These are phyloP conservation scores for Coemansia sp. DNA, from an alignment of 192 early-diverging fungal species.

Conservation along the genomic window DNA sequence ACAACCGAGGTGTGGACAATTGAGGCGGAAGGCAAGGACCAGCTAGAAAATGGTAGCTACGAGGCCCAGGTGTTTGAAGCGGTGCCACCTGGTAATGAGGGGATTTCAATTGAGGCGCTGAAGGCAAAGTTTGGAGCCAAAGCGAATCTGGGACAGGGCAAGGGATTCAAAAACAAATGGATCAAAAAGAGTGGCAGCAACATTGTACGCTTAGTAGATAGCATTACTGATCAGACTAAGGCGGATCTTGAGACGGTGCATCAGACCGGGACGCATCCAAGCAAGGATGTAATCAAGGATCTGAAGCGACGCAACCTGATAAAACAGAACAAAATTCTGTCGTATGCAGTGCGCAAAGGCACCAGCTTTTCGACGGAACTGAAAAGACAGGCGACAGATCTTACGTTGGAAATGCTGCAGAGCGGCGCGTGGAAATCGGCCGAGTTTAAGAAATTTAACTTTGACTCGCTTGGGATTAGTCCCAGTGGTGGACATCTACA, in stretches of 20 bases:
- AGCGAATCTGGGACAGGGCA: slow-evolving; percentile 91
- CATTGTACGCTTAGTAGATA: slow-evolving; percentile 73
- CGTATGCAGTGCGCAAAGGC: slow-evolving; percentile 86
- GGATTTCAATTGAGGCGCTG: slow-evolving; percentile 83
- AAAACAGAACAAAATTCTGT: slow-evolving; percentile 69
- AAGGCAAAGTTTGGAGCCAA: slow-evolving; percentile 70
- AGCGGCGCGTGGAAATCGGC: slow-evolving; percentile 91
- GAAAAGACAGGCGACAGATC: slow-evolving; percentile 89
- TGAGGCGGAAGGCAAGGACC: slow-evolving; percentile 84
- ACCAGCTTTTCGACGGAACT: slow-evolving; percentile 81
- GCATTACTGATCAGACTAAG: slow-evolving; percentile 82
- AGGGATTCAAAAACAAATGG: slow-evolving; percentile 98
- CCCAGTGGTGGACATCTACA: slow-evolving; percentile 88
- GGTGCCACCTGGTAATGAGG: slow-evolving; percentile 75
- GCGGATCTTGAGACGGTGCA: slow-evolving; percentile 70
- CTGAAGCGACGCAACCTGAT: slow-evolving; percentile 74
- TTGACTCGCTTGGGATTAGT: slow-evolving; percentile 81
- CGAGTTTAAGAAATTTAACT: slow-evolving; percentile 99
- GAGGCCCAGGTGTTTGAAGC: slow-evolving; percentile 90
- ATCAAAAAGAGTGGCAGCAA: slow-evolving; percentile 77
- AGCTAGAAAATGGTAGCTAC: slow-evolving; percentile 84
- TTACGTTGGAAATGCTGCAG: slow-evolving; percentile 90
- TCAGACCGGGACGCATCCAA: slow-evolving; percentile 60
- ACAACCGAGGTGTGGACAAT: slow-evolving; percentile 78
- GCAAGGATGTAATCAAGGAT: slow-evolving; percentile 68